Evolutionary conservation across 805 yeast genomes (phyloP).

Genomic region (Metahyphopichia silvanorum): DNA sequence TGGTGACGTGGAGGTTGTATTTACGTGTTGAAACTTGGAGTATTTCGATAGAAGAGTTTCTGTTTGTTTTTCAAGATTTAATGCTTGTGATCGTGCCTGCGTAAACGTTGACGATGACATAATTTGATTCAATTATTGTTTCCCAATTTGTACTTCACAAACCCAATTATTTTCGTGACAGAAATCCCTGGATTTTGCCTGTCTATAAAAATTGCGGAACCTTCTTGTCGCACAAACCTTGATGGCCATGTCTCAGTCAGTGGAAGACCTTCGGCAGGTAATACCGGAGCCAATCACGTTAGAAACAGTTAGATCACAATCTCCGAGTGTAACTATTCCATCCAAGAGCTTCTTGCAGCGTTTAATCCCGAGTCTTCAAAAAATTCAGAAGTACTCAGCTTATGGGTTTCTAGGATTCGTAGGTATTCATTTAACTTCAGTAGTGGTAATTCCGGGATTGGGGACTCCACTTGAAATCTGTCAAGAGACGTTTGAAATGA

Average conservation of each 20-base stretch:
- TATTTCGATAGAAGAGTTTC: constrained; percentile 49
- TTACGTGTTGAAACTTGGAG: constrained; percentile 26
- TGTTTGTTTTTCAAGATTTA: constrained; percentile 70
- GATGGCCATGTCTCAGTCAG: no score
- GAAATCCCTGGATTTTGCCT: no score
- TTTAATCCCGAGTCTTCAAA: constrained; percentile 13
- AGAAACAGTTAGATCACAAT: not conserved
- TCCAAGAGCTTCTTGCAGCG: no score
- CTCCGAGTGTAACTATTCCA: not conserved
- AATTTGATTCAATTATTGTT: no score
- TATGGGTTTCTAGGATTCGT: constrained; percentile 55
- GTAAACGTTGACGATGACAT: constrained; percentile 51
- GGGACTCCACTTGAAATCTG: constrained; percentile 39
- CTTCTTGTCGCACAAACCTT: no score
- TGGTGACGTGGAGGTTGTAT: constrained; percentile 3
- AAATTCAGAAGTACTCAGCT: constrained; percentile 58
- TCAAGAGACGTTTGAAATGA: constrained; percentile 56
- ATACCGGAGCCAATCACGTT: constrained; percentile 1
- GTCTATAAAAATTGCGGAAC: no score
- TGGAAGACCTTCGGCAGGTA: not conserved
- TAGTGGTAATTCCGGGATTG: constrained; percentile 49
- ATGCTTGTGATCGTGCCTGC: constrained; percentile 64
- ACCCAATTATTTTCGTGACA: no score
- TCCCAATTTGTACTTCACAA: no score
- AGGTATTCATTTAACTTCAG: constrained; percentile 55